Base-by-base conservation (phyloP, 208 protist genomes). In the Trypanosoma scelopori region DNA sequence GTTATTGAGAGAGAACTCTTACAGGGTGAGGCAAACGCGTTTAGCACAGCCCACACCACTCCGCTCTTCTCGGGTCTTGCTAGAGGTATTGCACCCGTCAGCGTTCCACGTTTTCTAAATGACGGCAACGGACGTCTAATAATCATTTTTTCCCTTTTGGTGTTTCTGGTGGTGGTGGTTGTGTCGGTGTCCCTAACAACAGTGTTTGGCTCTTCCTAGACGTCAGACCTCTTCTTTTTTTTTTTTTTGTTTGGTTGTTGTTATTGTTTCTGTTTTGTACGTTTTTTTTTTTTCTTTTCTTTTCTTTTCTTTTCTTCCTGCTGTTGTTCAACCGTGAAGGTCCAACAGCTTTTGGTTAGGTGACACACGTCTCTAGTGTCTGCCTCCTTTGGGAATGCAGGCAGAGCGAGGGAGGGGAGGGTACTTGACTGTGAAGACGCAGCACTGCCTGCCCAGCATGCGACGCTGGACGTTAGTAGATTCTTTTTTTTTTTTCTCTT, bases 281-380 rank as follows among this genome's bases (percentile, higher is more conserved):
- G 12, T 65, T 16, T 43, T 65, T 48, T 45, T 71, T 71, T 71
- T 45, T 64, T 64, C 52, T 64, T 55, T 61, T 49, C 16, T 61
- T 65, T 65, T 41, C 48, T 45, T 39, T 15, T 25, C 37, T 28
- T 25, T 62, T 58, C 18, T 5, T 18, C 4, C 60, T 30, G 9
- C 32, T 9, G 9, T 37, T n/a, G n/a, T n/a, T n/a, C n/a, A n/a
- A n/a, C n/a, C n/a, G n/a, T n/a, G n/a, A n/a, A n/a, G n/a, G n/a
- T n/a, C n/a, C n/a, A n/a, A n/a, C n/a, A n/a, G n/a, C n/a, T n/a
- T n/a, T n/a, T n/a, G n/a, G n/a, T n/a, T n/a, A n/a, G n/a, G n/a
- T n/a, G n/a, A n/a, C n/a, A n/a, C n/a, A n/a, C n/a, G n/a, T 37
- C 3, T 37, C 9, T 37, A 9, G 9, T 37, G 32, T 37, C 32